Percentiles rank a stretch among this genome's conserved stretches.
These are phyloP conservation scores for Aeminium ludgeri DNA, from an alignment of 495 filamentous ascomycete species.

Conservation along the genomic window DNA sequence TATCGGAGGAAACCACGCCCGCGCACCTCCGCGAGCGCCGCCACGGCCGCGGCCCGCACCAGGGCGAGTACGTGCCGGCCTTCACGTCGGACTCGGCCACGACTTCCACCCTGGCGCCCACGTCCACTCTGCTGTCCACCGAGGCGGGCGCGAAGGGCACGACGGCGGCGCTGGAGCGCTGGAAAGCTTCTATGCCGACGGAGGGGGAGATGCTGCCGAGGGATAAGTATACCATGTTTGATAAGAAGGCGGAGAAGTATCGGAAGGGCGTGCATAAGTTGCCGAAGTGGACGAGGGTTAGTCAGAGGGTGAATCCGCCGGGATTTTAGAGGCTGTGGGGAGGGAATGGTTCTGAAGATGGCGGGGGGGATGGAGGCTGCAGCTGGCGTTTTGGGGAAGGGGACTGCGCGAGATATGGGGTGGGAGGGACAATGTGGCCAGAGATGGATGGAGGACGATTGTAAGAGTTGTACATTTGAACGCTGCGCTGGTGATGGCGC, in stretches of 20 bases:
- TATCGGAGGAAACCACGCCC: constrained; percentile 3
- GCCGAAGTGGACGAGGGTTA: constrained; percentile 91
- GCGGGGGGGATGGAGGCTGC: too few species aligned
- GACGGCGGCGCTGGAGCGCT: constrained; percentile 54
- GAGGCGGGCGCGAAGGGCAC: constrained; percentile 8
- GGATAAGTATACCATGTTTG: constrained; percentile 97
- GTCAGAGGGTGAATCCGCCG: constrained; percentile 81
- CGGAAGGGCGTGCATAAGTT: constrained; percentile 85
- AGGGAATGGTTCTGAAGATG: too few species aligned
- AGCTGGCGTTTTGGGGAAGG: too few species aligned
- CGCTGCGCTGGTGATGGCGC: too few species aligned
- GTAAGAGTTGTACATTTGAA: too few species aligned
- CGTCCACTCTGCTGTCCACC: neutral
- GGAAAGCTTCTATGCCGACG: constrained; percentile 89
- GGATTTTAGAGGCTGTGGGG: constrained; percentile 72
- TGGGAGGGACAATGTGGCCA: too few species aligned
- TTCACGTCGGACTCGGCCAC: neutral
- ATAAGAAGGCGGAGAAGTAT: constrained; percentile 87
- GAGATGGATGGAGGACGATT: too few species aligned
- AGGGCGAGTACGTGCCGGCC: constrained; percentile 7
- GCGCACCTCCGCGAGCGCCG: neutral
- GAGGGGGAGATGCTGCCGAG: constrained; percentile 90
- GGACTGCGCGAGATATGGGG: too few species aligned
- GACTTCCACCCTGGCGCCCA: neutral
- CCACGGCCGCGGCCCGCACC: neutral